phyloP scores from a whole-genome alignment of 331 rosid species.

The Saraca asoca region DNA sequence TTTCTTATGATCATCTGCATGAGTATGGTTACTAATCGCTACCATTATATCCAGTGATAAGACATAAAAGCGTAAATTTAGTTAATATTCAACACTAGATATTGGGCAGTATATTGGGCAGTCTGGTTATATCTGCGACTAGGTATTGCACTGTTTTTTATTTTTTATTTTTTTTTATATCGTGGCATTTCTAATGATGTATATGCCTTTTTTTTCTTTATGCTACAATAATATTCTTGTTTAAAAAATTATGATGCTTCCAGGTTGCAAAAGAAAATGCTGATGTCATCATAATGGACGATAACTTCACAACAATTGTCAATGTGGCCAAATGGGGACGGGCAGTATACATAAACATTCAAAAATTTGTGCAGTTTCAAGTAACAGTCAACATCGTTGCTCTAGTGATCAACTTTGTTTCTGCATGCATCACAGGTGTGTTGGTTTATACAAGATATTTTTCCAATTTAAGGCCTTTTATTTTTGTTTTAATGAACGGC shows the following conservation, averaged over 20 bases:
- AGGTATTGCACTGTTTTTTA: not conserved
- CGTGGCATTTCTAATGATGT: not conserved
- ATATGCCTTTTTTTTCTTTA: not conserved
- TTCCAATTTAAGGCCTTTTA: not conserved
- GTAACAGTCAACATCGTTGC: slow-evolving; percentile 94
- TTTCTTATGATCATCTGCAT: too few species aligned
- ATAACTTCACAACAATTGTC: slow-evolving; percentile 80
- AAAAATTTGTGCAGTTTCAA: slow-evolving; percentile 95
- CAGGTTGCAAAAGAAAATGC: slow-evolving; percentile 98
- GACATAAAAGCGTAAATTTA: not conserved
- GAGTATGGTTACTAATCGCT: not conserved
- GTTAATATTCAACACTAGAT: not conserved
- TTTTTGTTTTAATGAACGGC: slow-evolving; percentile 27
- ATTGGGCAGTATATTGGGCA: not conserved
- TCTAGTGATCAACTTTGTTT: slow-evolving; percentile 74
- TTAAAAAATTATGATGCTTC: slow-evolving; percentile 27
- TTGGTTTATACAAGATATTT: slow-evolving; percentile 26
- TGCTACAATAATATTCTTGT: not conserved
- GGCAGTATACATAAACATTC: slow-evolving; percentile 88
- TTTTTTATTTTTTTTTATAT: not conserved
- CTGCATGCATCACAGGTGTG: slow-evolving; percentile 89
- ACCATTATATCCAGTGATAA: not conserved
- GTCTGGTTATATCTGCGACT: slow-evolving; percentile 10
- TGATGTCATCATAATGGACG: slow-evolving; percentile 86
- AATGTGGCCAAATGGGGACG: slow-evolving; percentile 94